Percentiles rank a stretch among this genome's conserved stretches.
phyloP scores from a whole-genome alignment of 441 rosid species.

The Euphorbia schlechtendalii region DNA sequence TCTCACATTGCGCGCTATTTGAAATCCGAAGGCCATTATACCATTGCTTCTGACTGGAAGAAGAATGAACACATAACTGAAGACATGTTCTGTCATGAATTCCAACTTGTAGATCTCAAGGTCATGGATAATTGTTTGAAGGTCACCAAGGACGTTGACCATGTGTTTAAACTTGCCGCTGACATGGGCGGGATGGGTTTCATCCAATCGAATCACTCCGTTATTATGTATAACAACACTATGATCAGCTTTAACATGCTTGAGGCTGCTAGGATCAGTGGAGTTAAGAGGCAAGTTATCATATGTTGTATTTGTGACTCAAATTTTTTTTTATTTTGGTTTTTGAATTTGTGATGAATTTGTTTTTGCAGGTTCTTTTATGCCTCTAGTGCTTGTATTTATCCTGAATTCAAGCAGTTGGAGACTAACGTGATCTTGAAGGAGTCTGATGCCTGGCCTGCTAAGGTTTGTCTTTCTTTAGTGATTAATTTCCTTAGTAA shows the following conservation, averaged over 20 bases:
- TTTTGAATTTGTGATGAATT: constrained; percentile 2
- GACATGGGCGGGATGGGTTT: constrained; percentile 99
- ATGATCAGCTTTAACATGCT: constrained; percentile 99
- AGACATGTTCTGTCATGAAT: constrained; percentile 93
- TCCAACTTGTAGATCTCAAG: constrained; percentile 90
- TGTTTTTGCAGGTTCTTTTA: constrained; percentile 65
- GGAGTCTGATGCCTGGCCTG: constrained; percentile 99
- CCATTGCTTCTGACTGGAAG: constrained; percentile 56
- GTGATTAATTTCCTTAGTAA: background rate
- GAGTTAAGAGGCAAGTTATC: constrained; percentile 62
- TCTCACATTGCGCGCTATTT: constrained; percentile 95
- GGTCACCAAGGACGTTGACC: constrained; percentile 66
- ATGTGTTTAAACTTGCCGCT: constrained; percentile 96
- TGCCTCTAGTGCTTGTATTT: constrained; percentile 98
- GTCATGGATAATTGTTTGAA: constrained; percentile 93
- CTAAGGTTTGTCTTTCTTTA: constrained; percentile 58
- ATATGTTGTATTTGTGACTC: background rate
- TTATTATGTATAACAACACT: constrained; percentile 91
- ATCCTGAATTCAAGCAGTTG: constrained; percentile 94
- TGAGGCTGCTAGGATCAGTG: constrained; percentile 90
- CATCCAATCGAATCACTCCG: constrained; percentile 97
- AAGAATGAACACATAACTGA: constrained; percentile 98
- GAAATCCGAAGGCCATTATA: constrained; percentile 55
- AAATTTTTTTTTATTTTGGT: background rate
- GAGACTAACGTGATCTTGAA: constrained; percentile 95